Evolutionary conservation across 2,329 filamentous ascomycete species (phyloP), one percentile per base, ranked within the genome.

Genomic region (Alternaria atra): DNA sequence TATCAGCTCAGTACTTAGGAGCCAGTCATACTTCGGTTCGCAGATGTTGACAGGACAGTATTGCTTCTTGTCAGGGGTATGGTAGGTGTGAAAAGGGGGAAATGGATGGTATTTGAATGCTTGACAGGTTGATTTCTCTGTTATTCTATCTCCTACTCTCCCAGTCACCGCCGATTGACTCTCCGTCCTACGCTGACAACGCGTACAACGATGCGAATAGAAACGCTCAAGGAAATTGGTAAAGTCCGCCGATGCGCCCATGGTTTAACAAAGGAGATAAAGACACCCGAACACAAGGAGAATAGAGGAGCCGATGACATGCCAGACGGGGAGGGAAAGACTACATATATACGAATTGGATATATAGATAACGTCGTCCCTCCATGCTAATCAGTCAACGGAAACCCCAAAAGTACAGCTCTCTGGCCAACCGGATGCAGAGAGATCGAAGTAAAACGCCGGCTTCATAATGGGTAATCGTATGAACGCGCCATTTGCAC

Each of bases 401-500:
- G 55, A 40, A 48, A 44, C 46, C 40, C 39, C 51, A 55, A 59
- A 55, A 35, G 32, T 42, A 40, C 47, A 35, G 13, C 53, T 39
- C 53, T 57, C 25, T 30, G 40, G 48, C 52, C 52, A 53, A 54
- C 35, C 46, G 57, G 55, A 60, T 63, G 47, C 52, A 61, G 42
- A 59, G 51, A 58, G 52, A 51, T 40, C 17, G 39, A 51, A 60
- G 35, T 27, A 52, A 35, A 68, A 73, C 68, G 68, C 69, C 70
- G 58, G 55, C 59, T 63, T 72, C 70, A 65, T 73, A 58, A 71
- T 61, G 52, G 46, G 52, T 54, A 50, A 51, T 48, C 50, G 46
- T 51, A 15, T 63, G 50, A 51, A 54, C 34, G 60, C 55, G 46
- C 52, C 61, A 37, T 64, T 37, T 44, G 55, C 58, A 62, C 60